Evolutionary conservation across 352 stramenopile species (phyloP), one percentile per base, ranked within the genome.

Genomic region (Phytophthora sp.): DNA sequence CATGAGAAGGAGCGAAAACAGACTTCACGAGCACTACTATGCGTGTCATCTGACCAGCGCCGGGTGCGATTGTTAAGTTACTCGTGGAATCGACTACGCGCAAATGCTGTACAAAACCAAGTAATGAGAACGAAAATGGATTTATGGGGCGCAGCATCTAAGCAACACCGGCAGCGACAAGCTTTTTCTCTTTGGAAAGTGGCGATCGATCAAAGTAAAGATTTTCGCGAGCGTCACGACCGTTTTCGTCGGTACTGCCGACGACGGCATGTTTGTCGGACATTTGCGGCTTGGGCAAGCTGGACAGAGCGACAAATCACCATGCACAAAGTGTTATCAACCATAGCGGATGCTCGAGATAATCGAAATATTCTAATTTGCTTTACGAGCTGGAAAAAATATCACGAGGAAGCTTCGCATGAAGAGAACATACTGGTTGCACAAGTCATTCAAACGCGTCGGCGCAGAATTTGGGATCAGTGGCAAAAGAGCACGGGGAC

Each of bases 331-430:
- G 18, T 44, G 9, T 30, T 74, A 26, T 37, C 49, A 2, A 35
- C 62, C 9, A 20, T 38, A 26, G 27, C n/a, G 17, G 15, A 34
- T 24, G 35, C 46, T 35, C 58, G 65, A 30, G 32, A n/a, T n/a
- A 9, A 15, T 17, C 6, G 2, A 69, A 43, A 4, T 34, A 38
- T 62, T 10, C n/a, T 7, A 10, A 0, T 11, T 30, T 65, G 8
- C 20, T 74, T 74, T 31, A 13, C 23, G 32, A 24, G 2, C 12
- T 74, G 65, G 65, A 61, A 54, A 24, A 34, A 13, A 31, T 44
- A 62, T 38, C 32, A 37, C 10, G 13, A 48, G 0, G 37, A 58
- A 39, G 27, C 24, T 4, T 59, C 42, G 12, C 5, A 34, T 1
- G 11, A 7, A 15, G 65, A 69, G 9, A 38, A 42, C 8, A 31